Conservation (phyloP, 2,329 filamentous ascomycete genomes). For the Apiospora aurea region DNA sequence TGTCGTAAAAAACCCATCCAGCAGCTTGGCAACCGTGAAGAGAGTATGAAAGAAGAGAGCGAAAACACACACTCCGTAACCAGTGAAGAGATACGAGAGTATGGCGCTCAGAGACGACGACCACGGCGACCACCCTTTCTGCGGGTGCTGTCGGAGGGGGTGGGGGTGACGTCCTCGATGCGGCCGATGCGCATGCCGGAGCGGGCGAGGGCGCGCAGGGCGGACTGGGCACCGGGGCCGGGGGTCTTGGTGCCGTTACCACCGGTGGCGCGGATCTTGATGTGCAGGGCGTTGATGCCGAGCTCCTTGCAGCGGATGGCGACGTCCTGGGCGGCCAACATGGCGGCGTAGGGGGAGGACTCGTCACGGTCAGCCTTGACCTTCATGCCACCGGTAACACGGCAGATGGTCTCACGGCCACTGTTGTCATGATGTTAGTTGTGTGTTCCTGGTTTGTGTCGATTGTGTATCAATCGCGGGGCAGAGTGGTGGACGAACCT, state of each 20-base stretch:
- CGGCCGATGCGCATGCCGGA: constrained; percentile 99
- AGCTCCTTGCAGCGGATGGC: constrained; percentile 81
- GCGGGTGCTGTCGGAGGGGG: constrained; percentile 98
- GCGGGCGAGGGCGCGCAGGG: constrained; percentile 97
- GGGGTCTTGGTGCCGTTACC: constrained; percentile 99
- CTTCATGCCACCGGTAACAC: constrained; percentile 99
- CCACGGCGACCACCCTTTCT: constrained; percentile 99
- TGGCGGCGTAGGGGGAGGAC: constrained; percentile 99
- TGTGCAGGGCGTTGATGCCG: constrained; percentile 91
- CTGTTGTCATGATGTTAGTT: constrained; percentile 77
- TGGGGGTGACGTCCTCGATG: constrained; percentile 98
- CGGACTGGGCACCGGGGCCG: constrained; percentile 97
- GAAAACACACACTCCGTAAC: constrained; percentile 23
- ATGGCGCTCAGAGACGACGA: constrained; percentile 90
- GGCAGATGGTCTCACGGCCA: constrained; percentile 99
- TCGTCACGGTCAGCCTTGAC: constrained; percentile 99
- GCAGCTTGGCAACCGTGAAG: constrained; percentile 2
- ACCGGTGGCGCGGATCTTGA: constrained; percentile 99
- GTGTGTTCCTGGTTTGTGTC: constrained; percentile 56
- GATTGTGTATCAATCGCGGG: neutral
- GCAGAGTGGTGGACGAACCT: constrained; percentile 63
- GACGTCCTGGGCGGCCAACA: constrained; percentile 99
- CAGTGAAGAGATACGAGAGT: constrained; percentile 36
- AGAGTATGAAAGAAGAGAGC: neutral
- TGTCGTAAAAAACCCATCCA: constrained; percentile 23